Evolutionary conservation across 225 moss, liverwort and hornwort species (phyloP), one percentile per base, ranked within the genome.

Genomic region (Bryum argenteum): DNA sequence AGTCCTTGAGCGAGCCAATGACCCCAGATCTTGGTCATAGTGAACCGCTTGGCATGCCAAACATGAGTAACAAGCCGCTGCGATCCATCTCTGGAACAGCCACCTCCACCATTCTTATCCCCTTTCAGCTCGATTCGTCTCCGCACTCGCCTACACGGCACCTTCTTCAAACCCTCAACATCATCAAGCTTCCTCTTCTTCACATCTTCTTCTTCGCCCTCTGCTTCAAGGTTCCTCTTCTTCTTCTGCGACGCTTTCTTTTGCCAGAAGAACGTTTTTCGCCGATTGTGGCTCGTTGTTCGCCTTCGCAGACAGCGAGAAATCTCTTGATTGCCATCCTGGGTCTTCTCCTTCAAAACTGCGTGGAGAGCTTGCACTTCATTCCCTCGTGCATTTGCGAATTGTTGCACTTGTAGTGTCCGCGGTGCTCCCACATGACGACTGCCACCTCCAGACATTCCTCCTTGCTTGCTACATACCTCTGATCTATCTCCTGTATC

Each of bases 21-120:
- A 28, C 91, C 91, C 98, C 98, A 98, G 13, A 70, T 26, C 70
- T 91, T 92, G 39, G 70, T 86, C 98, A 98, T 98, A 17, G 85
- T 79, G 63, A 98, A 94, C 17, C 98, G 92, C 85, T 98, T 98
- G 17, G 98, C 98, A 75, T 98, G 98, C 98, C 98, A 98, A 33
- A 98, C 91, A 74, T 98, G 98, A 62, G 94, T 94, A 28, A 85
- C 90, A 55, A 98, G 81, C 1, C 98, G 92, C 74, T 88, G 91
- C 8, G 89, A 89, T 20, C 98, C 98, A 76, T 98, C 94, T 3
- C 77, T 73, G 63, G 78, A 67, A 67, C 86, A 83, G 45, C 81
- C 78, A 45, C 78, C 82, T 48, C 80, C 88, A 11, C 98, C 92
- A 17, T 77, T 58, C 51, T 72, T 79, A 50, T 88, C 84, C 18